Base-by-base conservation (phyloP, 352 stramenopile genomes). In the Phytophthora crassamura region DNA sequence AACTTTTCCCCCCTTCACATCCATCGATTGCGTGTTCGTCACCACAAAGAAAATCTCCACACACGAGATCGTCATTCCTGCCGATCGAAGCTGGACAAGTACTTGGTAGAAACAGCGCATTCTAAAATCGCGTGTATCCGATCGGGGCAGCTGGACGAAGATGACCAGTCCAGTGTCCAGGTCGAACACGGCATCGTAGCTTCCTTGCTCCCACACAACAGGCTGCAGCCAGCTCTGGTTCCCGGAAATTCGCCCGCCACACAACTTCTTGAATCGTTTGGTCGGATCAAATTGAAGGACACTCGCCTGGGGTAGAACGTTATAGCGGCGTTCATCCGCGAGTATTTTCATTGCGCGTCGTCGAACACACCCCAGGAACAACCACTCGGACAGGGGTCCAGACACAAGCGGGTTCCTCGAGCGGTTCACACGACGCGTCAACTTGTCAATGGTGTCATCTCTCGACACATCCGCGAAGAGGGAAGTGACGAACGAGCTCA, bases 141-240 rank as follows among this genome's bases (percentile, higher is more conserved):
- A 76, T 52, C 58, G 53, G 8, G 68, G 53, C 3, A 69, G 20
- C 41, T 69, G 46, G 30, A 76, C 33, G 32, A 76, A 72, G 38
- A 66, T 76, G 52, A 76, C 63, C 25, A 64, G 55, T 12, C 35
- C 52, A 47, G 42, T 28, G 2, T 69, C 40, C n/a, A 35, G 30
- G 32, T 69, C 63, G 48, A 76, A 76, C 30, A 76, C 51, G 9
- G 63, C 68, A 60, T 72, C 68, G 48, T 67, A 69, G 15, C 63
- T 58, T 52, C 68, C 63, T 69, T 72, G 62, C 15, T 62, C 68
- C 67, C 67, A 65, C 43, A 34, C 56, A 35, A 45, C 42, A 16
- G 63, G 68, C 48, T 76, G 51, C 43, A 77, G 51, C 63, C 63
- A 77, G 32, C 36, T 64, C 30, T 22, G 15, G 42, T 76, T 20